phyloP scores from a whole-genome alignment of 2,329 filamentous ascomycete genomes.

The Daldinia sp. region DNA sequence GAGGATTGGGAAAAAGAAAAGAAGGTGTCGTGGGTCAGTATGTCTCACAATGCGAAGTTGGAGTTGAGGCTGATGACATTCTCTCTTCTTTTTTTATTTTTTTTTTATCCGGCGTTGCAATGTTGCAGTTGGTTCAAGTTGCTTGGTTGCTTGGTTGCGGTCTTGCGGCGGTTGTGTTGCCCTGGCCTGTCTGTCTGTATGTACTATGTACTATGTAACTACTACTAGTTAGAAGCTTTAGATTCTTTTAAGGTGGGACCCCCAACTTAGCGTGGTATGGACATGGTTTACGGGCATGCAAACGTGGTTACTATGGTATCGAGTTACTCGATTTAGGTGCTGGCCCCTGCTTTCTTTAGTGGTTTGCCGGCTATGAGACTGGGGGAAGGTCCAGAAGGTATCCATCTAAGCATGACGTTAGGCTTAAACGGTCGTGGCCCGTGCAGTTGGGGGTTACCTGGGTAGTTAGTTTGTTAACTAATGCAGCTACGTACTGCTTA shows the following conservation, averaged over 20 bases:
- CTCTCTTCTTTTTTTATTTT: too few species aligned
- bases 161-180: too few species aligned
- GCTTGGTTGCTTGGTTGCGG: neutral
- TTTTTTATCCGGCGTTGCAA: conserved; percentile 10
- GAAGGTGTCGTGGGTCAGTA: conserved; percentile 12
- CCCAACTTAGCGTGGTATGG: neutral
- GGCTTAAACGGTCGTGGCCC: conserved; percentile 8
- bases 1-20: neutral
- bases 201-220: too few species aligned
- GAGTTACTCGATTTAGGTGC: conserved; percentile 30
- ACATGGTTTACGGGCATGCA: neutral
- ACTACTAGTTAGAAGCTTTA: neutral
- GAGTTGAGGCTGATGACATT: conserved; percentile 39
- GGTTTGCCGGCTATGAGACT: conserved; percentile 3
- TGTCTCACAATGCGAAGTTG: conserved; percentile 39
- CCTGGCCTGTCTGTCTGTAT: too few species aligned
- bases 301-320: neutral
- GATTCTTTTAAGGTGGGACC: neutral
- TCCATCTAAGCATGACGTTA: conserved; percentile 15
- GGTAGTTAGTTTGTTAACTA: neutral
- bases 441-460: conserved; percentile 16
- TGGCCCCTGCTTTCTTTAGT: conserved; percentile 27
- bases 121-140: neutral
- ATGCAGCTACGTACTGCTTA: neutral
- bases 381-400: conserved; percentile 1